These are phyloP conservation scores for Teratosphaeria gauchensis DNA, from an alignment of 2,329 filamentous ascomycete genomes.

Conservation along the genomic window DNA sequence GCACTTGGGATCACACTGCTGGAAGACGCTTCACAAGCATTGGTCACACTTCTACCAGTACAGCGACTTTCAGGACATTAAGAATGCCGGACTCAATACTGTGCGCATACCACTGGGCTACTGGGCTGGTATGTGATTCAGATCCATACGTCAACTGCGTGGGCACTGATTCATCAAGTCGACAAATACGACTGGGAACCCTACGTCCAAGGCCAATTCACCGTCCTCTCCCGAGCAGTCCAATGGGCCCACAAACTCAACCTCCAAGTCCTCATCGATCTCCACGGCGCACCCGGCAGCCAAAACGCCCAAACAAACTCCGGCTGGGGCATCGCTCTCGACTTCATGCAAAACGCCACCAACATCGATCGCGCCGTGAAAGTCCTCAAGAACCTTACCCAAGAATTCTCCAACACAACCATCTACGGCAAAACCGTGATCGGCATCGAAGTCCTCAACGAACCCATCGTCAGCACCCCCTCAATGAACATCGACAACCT, in stretches of 20 bases:
- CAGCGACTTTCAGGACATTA: slow-evolving; percentile 2
- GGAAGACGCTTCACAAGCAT: slow-evolving; percentile 9
- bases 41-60: slow-evolving; percentile 11
- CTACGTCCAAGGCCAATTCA: slow-evolving; percentile 9
- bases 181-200: slow-evolving; percentile 13
- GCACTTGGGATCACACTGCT: slow-evolving; percentile 10
- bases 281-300: slow-evolving; percentile 14
- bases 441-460: slow-evolving; percentile 14
- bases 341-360: slow-evolving; percentile 9
- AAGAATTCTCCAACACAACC: slow-evolving; percentile 10
- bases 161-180: slow-evolving; percentile 1
- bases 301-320: slow-evolving; percentile 13
- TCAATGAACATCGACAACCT: background rate
- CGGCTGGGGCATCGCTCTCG: slow-evolving; percentile 9
- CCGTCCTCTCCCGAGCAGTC: slow-evolving; percentile 9
- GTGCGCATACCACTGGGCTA: slow-evolving; percentile 1
- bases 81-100: slow-evolving; percentile 1
- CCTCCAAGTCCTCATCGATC: slow-evolving; percentile 13
- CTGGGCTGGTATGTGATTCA: background rate
- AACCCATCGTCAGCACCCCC: slow-evolving; percentile 6
- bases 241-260: slow-evolving; percentile 14
- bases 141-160: background rate
- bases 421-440: slow-evolving; percentile 10
- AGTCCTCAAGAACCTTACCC: slow-evolving; percentile 14
- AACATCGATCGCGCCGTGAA: slow-evolving; percentile 12